These are phyloP conservation scores for Houttuynia cordata DNA, from an alignment of 164 flowering plant genomes.

Conservation along the genomic window DNA sequence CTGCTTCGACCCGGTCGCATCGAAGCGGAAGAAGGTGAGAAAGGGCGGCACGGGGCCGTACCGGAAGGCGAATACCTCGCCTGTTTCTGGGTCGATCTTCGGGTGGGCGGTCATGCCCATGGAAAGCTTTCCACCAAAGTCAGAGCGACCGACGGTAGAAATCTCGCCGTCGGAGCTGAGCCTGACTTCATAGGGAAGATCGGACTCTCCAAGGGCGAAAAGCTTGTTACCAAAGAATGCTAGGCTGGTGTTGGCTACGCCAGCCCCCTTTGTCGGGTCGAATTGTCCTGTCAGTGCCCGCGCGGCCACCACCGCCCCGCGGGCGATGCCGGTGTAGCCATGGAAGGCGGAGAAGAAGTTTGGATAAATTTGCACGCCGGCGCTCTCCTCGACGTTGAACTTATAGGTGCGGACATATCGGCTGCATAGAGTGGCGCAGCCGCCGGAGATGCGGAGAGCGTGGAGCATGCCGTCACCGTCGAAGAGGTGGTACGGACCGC, in stretches of 20 bases:
- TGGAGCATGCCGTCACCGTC: conserved; percentile 97
- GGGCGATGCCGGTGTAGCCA: conserved; percentile 37
- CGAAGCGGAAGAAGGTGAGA: conserved; percentile 44
- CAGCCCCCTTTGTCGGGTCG: conserved; percentile 44
- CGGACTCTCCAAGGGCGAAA: conserved; percentile 61
- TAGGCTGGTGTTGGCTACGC: conserved; percentile 66
- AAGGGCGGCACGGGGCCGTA: conserved; percentile 59
- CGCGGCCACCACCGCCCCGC: conserved; percentile 37
- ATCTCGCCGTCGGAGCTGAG: conserved; percentile 46
- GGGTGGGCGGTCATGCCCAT: conserved; percentile 87
- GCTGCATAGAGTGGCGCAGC: conserved; percentile 58
- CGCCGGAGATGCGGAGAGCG: conserved; percentile 36
- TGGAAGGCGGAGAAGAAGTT: conserved; percentile 53
- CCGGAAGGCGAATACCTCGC: conserved; percentile 60
- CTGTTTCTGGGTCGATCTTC: conserved; percentile 47
- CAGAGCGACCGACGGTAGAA: conserved; percentile 46
- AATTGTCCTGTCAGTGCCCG: conserved; percentile 38
- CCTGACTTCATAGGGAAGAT: conserved; percentile 49
- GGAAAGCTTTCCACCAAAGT: conserved; percentile 36
- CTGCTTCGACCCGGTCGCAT: conserved; percentile 37
- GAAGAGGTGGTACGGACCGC: conserved; percentile 75
- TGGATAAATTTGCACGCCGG: conserved; percentile 39
- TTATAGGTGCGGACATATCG: conserved; percentile 68
- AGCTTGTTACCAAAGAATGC: conserved; percentile 38
- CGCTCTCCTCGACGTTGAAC: conserved; percentile 30